Evolutionary conservation across 208 protist genomes (phyloP).

Genomic region (Tritrichomonas foetus): DNA sequence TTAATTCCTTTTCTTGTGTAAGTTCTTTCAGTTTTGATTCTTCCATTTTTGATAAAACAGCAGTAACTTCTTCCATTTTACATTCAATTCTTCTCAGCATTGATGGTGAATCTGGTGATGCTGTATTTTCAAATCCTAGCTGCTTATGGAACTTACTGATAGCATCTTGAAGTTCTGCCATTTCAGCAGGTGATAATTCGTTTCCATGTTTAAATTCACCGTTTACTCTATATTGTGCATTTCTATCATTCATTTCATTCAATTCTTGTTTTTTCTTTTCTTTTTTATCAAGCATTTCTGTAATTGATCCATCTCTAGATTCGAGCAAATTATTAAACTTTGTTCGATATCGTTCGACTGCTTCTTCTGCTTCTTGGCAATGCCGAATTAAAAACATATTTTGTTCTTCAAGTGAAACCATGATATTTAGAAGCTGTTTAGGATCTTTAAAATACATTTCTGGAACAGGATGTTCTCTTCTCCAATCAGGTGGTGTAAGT

Average conservation of each 20-base stretch:
- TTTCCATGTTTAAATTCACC: background rate
- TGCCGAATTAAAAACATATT: slow-evolving; percentile 31
- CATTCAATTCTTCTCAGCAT: slow-evolving; percentile 7
- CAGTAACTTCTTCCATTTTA: background rate
- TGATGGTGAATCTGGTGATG: background rate
- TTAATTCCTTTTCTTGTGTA: slow-evolving; percentile 6
- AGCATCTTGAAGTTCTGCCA: background rate
- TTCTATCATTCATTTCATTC: background rate
- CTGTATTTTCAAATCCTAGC: background rate
- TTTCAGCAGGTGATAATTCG: background rate
- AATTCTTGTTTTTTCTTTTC: background rate
- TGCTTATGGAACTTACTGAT: background rate
- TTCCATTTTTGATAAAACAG: background rate
- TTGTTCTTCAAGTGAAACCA: slow-evolving; percentile 19
- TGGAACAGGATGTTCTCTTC: background rate
- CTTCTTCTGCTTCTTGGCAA: slow-evolving; percentile 40
- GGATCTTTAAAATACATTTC: slow-evolving; percentile 38
- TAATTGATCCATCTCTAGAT: background rate
- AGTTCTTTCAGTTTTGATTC: background rate
- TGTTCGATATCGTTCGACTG: background rate
- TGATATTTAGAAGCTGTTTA: background rate
- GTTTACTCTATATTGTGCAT: background rate
- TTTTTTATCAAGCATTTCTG: background rate
- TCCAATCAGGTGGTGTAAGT: background rate
- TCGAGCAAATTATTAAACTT: background rate